These are phyloP conservation scores for Geum urbanum DNA, from an alignment of 306 rosid genomes.

Conservation along the genomic window DNA sequence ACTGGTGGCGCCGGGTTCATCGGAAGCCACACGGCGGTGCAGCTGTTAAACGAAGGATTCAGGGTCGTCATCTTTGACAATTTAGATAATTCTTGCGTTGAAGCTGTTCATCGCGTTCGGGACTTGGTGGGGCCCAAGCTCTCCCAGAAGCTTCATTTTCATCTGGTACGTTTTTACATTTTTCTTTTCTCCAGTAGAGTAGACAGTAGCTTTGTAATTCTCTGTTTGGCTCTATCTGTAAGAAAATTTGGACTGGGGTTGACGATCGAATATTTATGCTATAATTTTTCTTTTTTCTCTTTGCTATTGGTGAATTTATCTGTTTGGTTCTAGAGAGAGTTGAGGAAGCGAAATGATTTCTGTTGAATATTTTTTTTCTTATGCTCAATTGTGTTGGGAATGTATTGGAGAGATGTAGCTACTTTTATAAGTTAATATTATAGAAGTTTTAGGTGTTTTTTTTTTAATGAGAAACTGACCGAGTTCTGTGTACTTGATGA, in stretches of 20 bases:
- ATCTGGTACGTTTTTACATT: constrained; percentile 29
- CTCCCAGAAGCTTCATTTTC: constrained; percentile 62
- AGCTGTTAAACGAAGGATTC: constrained; percentile 69
- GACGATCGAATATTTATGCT: no score
- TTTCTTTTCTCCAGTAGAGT: background rate
- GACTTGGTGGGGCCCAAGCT: constrained; percentile 73
- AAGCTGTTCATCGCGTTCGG: constrained; percentile 68
- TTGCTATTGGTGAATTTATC: background rate
- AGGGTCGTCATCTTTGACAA: constrained; percentile 61
- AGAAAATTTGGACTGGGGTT: background rate
- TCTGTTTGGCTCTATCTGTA: background rate
- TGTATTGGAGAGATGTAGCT: background rate
- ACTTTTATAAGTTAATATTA: no score
- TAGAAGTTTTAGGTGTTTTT: no score
- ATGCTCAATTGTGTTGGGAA: background rate
- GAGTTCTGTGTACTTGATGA: background rate
- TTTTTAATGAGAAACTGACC: background rate
- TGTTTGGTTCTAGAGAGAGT: background rate
- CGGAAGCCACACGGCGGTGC: constrained; percentile 84
- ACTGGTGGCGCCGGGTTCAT: constrained; percentile 94
- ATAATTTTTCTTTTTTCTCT: background rate
- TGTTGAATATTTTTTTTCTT: no score
- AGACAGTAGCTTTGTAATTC: background rate
- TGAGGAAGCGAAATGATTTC: background rate
- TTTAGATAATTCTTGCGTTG: constrained; percentile 60